Evolutionary conservation across 2,329 filamentous ascomycete species (phyloP).

Genomic region (Claviceps citrina): DNA sequence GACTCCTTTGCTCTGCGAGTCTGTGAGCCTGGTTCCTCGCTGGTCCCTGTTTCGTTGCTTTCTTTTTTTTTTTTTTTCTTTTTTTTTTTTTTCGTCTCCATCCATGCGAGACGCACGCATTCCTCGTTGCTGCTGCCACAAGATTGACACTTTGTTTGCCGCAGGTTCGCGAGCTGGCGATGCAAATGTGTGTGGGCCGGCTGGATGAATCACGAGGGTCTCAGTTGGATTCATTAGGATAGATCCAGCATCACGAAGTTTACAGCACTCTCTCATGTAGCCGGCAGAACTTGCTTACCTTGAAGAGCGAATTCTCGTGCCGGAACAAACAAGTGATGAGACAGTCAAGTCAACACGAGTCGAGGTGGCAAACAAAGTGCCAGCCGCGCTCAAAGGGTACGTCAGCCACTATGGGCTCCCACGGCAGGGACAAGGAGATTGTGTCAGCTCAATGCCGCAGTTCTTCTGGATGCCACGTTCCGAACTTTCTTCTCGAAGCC

Average conservation of each 20-base stretch:
- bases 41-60: too few species aligned
- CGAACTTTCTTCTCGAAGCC: constrained; percentile 1
- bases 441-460: neutral
- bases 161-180: neutral
- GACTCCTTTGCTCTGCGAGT: too few species aligned
- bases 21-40: too few species aligned
- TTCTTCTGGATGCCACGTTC: neutral
- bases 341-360: neutral
- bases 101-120: too few species aligned
- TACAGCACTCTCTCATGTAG: neutral
- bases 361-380: neutral
- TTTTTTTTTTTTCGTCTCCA: too few species aligned
- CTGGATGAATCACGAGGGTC: neutral
- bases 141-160: neutral
- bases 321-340: neutral
- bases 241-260: neutral
- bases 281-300: neutral
- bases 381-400: neutral
- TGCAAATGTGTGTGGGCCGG: neutral
- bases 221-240: neutral
- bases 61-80: too few species aligned
- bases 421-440: too few species aligned
- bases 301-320: neutral
- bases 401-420: too few species aligned
- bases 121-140: neutral